A percentile compares a stretch with the other conserved stretches of the same genome.
phyloP scores from a whole-genome alignment of 2,329 filamentous ascomycete species.

The Exophiala calicioides region DNA sequence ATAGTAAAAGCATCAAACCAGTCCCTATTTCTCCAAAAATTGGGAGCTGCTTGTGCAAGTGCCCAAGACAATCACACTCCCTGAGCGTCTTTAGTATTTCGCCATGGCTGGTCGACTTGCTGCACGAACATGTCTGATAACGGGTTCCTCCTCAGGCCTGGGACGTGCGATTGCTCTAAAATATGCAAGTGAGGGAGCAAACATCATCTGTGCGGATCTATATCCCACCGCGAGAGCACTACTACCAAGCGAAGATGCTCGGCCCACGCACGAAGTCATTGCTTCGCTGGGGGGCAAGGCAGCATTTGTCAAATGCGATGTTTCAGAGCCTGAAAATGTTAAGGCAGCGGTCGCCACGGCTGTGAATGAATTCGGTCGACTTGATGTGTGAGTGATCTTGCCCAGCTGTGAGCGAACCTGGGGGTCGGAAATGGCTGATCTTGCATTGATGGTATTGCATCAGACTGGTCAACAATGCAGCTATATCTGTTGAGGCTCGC shows the following conservation, averaged over 20 bases:
- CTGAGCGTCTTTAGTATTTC: background rate
- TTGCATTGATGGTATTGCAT: conserved; percentile 31
- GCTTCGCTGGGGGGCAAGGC: conserved; percentile 36
- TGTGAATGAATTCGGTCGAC: conserved; percentile 39
- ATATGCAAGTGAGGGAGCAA: conserved; percentile 44
- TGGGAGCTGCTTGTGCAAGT: too few species aligned
- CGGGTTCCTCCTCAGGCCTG: conserved; percentile 50
- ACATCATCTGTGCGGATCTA: conserved; percentile 47
- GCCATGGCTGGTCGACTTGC: conserved; percentile 4
- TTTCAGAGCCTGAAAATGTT: conserved; percentile 41
- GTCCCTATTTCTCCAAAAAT: too few species aligned
- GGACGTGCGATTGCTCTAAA: conserved; percentile 49
- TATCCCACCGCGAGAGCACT: conserved; percentile 22
- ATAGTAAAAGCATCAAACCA: too few species aligned
- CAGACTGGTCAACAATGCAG: conserved; percentile 51
- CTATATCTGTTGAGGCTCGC: conserved; percentile 45
- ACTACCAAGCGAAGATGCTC: conserved; percentile 3
- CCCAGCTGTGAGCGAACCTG: too few species aligned
- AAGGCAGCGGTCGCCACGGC: conserved; percentile 40
- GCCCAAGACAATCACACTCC: background rate
- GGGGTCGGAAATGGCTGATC: background rate
- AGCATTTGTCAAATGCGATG: conserved; percentile 49
- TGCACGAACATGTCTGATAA: conserved; percentile 38
- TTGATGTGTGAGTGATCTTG: conserved; percentile 49
- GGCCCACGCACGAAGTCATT: conserved; percentile 44